phyloP scores from a whole-genome alignment of 352 stramenopile genomes.

The Phytophthora foliorum region DNA sequence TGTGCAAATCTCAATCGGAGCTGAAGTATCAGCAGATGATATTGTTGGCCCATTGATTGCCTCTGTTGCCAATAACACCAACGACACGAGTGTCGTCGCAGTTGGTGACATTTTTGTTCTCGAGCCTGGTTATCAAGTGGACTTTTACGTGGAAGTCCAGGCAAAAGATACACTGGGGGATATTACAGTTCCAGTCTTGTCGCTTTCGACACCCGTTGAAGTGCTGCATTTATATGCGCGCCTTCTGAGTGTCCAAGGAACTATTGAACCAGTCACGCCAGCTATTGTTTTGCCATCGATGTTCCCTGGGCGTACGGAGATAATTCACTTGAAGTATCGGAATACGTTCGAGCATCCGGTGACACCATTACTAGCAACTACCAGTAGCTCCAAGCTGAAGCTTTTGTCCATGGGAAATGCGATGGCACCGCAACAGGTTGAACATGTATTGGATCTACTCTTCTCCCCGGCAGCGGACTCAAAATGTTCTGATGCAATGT shows the following conservation, averaged over 20 bases:
- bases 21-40: constrained; percentile 11
- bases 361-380: constrained; percentile 24
- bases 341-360: constrained; percentile 57
- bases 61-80: constrained; percentile 2
- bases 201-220: constrained; percentile 48
- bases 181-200: constrained; percentile 47
- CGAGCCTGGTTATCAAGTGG: constrained; percentile 36
- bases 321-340: constrained; percentile 50
- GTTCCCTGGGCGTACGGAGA: constrained; percentile 44
- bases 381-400: constrained; percentile 25
- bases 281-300: constrained; percentile 43
- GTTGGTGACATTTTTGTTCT: constrained; percentile 39
- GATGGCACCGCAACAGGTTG: constrained; percentile 28
- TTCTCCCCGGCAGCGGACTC: constrained; percentile 46
- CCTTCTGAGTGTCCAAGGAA: constrained; percentile 45
- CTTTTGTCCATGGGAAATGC: constrained; percentile 32
- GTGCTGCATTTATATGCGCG: constrained; percentile 46
- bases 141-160: constrained; percentile 39
- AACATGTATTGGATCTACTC: constrained; percentile 37
- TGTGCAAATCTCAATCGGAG: constrained; percentile 40
- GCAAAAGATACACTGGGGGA: constrained; percentile 30
- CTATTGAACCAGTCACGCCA: constrained; percentile 37
- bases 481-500: constrained; percentile 36
- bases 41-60: not conserved
- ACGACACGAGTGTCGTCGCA: not conserved